Conservation (phyloP, 192 early-diverging fungal species). For the Podila epicladia region DNA sequence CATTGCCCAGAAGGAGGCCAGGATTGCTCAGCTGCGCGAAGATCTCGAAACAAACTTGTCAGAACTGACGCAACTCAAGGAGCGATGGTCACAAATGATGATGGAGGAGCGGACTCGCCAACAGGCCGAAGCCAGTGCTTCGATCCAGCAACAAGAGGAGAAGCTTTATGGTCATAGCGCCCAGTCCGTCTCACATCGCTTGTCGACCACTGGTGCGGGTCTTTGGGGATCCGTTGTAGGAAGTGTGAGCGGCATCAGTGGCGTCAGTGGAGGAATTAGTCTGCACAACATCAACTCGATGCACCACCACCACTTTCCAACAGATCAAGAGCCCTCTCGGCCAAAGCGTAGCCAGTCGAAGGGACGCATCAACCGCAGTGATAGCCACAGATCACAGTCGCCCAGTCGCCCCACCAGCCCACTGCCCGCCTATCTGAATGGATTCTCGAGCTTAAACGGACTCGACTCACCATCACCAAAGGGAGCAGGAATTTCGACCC, state of each 20-base stretch:
- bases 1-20: constrained; percentile 48
- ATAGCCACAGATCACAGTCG: not conserved
- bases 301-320: constrained; percentile 9
- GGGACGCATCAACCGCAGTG: constrained; percentile 14
- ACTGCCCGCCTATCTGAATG: constrained; percentile 25
- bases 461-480: constrained; percentile 15
- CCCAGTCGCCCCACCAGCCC: constrained; percentile 38
- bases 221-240: constrained; percentile 45
- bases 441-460: constrained; percentile 27
- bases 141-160: constrained; percentile 41
- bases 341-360: not conserved
- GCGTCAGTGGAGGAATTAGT: constrained; percentile 43
- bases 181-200: constrained; percentile 38
- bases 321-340: not conserved
- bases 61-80: constrained; percentile 45
- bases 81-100: constrained; percentile 52
- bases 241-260: constrained; percentile 47
- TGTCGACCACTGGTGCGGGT: constrained; percentile 41
- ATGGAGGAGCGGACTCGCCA: constrained; percentile 39
- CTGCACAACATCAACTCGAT: constrained; percentile 33
- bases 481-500: not conserved
- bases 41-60: constrained; percentile 36
- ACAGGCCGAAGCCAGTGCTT: constrained; percentile 37
- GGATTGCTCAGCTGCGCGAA: constrained; percentile 43
- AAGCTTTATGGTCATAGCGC: constrained; percentile 23